These are phyloP conservation scores for Aspergillus nanangensis DNA, from an alignment of 495 filamentous ascomycete genomes.

Conservation along the genomic window DNA sequence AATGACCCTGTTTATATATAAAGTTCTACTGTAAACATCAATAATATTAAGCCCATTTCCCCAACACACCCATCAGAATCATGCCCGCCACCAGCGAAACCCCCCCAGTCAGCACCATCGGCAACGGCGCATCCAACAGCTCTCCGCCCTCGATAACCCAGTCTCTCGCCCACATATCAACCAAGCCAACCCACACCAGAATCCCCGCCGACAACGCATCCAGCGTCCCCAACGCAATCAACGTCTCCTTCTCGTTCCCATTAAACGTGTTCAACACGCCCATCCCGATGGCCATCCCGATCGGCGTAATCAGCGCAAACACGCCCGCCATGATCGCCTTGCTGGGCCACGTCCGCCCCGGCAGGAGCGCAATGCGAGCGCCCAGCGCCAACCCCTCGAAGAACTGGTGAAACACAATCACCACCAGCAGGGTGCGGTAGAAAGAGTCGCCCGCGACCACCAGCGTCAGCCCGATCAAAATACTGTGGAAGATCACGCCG, in stretches of 20 bases:
- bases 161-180: constrained; percentile 43
- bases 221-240: constrained; percentile 37
- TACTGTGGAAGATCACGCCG: constrained; percentile 69
- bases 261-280: constrained; percentile 40
- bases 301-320: constrained; percentile 40
- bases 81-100: constrained; percentile 30
- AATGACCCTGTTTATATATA: too few relatives aligned
- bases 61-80: constrained; percentile 37
- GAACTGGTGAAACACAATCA: constrained; percentile 69
- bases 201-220: constrained; percentile 45
- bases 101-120: constrained; percentile 29
- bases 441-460: constrained; percentile 37
- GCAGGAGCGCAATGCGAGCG: constrained; percentile 66
- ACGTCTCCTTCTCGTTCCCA: constrained; percentile 27
- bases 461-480: constrained; percentile 38
- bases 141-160: constrained; percentile 41
- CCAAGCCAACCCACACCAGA: constrained; percentile 41
- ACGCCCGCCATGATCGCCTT: constrained; percentile 32
- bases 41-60: constrained; percentile 43
- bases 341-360: constrained; percentile 39
- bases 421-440: constrained; percentile 68
- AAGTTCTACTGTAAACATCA: too few relatives aligned
- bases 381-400: constrained; percentile 70
- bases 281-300: constrained; percentile 43
- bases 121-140: constrained; percentile 29